Base-by-base conservation (phyloP, 768 basidiomycete genomes). In the Pholiota conissans region DNA sequence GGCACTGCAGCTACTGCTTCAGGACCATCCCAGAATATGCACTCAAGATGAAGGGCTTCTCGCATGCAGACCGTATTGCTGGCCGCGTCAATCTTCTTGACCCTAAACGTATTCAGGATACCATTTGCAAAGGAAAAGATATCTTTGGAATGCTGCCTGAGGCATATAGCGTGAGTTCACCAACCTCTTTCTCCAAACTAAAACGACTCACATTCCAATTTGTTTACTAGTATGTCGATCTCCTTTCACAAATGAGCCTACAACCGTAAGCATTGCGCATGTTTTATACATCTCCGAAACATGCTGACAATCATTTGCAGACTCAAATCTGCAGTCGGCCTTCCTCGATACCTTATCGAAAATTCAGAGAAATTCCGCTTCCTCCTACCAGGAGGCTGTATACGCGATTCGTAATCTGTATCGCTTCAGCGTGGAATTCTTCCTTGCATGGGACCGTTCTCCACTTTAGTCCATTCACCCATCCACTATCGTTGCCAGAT, bases 1-100 rank as follows among this genome's bases (percentile, higher is more conserved):
- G 84, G 84, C 85, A 87, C 63, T 86, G 84, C 71, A 83, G 82
- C 56, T 87, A 82, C 71, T 87, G 85, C 69, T 88, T 86, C 76
- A 74, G 80, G 42, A 79, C 80, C 11, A 73, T 87, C 49, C 68
- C 76, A 7, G 85, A 88, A 66, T 86, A 84, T 60, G 70, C 77
- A 26, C 73, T 79, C 64, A 86, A 86, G 71, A 84, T 85, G 83
- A 69, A 67, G 58, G 83, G 80, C 4, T 86, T 81, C 71, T 85
- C 83, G 7, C 86, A 86, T 70, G 77, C 82, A 8, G 84, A 86
- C 62, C 81, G 84, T 34, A 79, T 86, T 28, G 82, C 78, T 30
- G 81, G 82, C 6, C 69, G 71, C 45, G 61, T 74, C 63, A 61
- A 76, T 45, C 72, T 84, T 5, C 73, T 86, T 26, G 74, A 80